Base-by-base conservation (phyloP, 2,329 filamentous ascomycete species). In the Fusarium mexicanum region DNA sequence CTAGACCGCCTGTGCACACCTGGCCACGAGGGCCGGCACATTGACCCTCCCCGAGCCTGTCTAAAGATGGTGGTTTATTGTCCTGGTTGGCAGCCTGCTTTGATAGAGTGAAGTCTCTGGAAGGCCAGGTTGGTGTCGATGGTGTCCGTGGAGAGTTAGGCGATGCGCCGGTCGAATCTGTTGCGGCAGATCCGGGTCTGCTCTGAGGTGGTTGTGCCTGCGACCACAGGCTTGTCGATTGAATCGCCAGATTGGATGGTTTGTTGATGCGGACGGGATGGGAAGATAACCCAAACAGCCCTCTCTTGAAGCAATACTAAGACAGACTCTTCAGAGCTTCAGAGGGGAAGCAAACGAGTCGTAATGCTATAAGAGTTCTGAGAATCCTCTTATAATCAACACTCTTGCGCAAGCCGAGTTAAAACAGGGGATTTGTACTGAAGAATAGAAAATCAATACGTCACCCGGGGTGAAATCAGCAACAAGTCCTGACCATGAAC, bases 1-100 rank as follows among this genome's bases (percentile, higher is more conserved):
- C 84, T 87, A 86, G 86, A 83, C 89, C 88, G 86, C 88, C 87
- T 86, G 83, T 84, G 82, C 83, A 82, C 83, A 83, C 83, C 80
- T 84, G 83, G 83, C 84, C 85, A 82, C 82, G 83, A 83, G 83
- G 84, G 84, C 84, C 85, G 82, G 85, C 83, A 88, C 89, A 91
- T 91, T 86, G 89, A 90, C 85, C 81, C 76, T 75, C 76, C 50
- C 61, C 74, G 53, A 69, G 65, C 38, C 64, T 67, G 67, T 72
- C 61, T 67, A 78, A 73, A 48, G 69, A 72, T 29, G 67, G 58
- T 67, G 69, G 67, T 43, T 75, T 70, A 50, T 66, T 75, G 58
- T 73, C 69, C 61, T 78, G 79, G 37, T 71, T 72, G 24, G 74
- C 69, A 33, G 71, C 67, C 33, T 71, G 61, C n/a, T 74, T 73